Evolutionary conservation across 1,284 basidiomycete genomes (phyloP).

Genomic region (Meripilus lineatus): DNA sequence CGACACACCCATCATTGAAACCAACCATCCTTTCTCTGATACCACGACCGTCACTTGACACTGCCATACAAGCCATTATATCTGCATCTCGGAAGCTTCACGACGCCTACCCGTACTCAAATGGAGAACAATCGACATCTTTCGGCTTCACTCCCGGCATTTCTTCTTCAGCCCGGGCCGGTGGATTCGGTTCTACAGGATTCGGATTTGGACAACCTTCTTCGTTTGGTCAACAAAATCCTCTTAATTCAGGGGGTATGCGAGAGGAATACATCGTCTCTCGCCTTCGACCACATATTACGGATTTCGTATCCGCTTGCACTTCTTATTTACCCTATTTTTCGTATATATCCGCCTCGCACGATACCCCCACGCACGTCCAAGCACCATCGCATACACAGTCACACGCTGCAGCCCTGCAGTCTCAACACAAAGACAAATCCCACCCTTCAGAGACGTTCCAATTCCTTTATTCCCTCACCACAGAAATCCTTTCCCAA

Average conservation of each 20-base stretch:
- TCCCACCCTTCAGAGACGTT: constrained; percentile 70
- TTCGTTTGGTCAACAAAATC: constrained; percentile 20
- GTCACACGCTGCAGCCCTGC: constrained; percentile 37
- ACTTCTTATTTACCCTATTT: constrained; percentile 81
- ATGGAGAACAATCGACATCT: constrained; percentile 30
- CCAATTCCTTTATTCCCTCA: constrained; percentile 62
- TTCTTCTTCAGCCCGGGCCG: constrained; percentile 16
- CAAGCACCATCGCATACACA: constrained; percentile 20
- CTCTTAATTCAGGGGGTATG: constrained; percentile 45
- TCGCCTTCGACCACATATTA: constrained; percentile 66
- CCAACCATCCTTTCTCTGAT: constrained; percentile 65
- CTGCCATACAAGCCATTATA: constrained; percentile 62
- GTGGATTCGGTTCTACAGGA: constrained; percentile 30
- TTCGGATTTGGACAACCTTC: constrained; percentile 40
- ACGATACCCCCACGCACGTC: constrained; percentile 16
- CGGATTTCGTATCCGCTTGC: constrained; percentile 69
- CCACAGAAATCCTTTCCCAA: constrained; percentile 60
- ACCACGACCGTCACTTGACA: constrained; percentile 72
- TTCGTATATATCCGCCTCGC: constrained; percentile 43
- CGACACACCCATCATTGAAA: constrained; percentile 63
- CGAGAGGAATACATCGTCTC: constrained; percentile 73
- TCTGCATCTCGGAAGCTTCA: constrained; percentile 65
- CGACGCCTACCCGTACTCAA: constrained; percentile 79
- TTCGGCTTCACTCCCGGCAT: constrained; percentile 18
- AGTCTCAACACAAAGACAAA: constrained; percentile 52